Conservation (phyloP, 2,329 filamentous ascomycete species). For the Hypoxylon sp. region DNA sequence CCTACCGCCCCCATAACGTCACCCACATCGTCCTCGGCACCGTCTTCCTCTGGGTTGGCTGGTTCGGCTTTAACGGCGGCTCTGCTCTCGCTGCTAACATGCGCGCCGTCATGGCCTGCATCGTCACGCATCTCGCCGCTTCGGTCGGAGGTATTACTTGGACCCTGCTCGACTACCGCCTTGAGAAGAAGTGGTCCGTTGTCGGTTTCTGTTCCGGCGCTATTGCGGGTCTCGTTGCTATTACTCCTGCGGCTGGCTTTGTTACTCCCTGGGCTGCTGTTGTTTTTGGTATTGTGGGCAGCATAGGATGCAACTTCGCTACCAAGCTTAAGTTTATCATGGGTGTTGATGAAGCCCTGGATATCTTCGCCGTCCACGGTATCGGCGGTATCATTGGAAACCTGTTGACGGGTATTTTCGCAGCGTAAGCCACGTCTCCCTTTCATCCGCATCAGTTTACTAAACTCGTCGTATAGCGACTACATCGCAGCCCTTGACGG, state of each 20-base stretch:
- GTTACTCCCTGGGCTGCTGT: slow-evolving; percentile 76
- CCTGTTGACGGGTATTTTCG: slow-evolving; percentile 82
- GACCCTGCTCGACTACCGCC: slow-evolving; percentile 88
- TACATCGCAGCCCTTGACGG: slow-evolving; percentile 83
- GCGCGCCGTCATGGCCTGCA: slow-evolving; percentile 88
- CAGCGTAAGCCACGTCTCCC: slow-evolving; percentile 66
- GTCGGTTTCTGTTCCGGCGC: slow-evolving; percentile 93
- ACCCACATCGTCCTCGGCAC: slow-evolving; percentile 82
- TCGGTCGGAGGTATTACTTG: slow-evolving; percentile 85
- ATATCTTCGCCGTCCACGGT: slow-evolving; percentile 92
- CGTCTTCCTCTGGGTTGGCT: slow-evolving; percentile 89
- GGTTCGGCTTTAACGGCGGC: slow-evolving; percentile 97
- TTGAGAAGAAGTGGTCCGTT: slow-evolving; percentile 95
- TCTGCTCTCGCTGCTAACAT: slow-evolving; percentile 85
- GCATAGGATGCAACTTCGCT: slow-evolving; percentile 82
- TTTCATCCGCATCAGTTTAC: not conserved
- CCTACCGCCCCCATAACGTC: slow-evolving; percentile 80
- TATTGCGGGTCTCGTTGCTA: slow-evolving; percentile 89
- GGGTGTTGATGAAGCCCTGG: slow-evolving; percentile 87
- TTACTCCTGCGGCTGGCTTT: slow-evolving; percentile 86
- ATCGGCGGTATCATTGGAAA: slow-evolving; percentile 87
- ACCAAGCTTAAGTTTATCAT: slow-evolving; percentile 85
- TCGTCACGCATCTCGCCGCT: slow-evolving; percentile 90
- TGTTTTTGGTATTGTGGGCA: slow-evolving; percentile 71
- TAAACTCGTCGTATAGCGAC: slow-evolving; percentile 59